Conservation (phyloP, 2,329 filamentous ascomycete genomes). For the Hypoxylon sp. region DNA sequence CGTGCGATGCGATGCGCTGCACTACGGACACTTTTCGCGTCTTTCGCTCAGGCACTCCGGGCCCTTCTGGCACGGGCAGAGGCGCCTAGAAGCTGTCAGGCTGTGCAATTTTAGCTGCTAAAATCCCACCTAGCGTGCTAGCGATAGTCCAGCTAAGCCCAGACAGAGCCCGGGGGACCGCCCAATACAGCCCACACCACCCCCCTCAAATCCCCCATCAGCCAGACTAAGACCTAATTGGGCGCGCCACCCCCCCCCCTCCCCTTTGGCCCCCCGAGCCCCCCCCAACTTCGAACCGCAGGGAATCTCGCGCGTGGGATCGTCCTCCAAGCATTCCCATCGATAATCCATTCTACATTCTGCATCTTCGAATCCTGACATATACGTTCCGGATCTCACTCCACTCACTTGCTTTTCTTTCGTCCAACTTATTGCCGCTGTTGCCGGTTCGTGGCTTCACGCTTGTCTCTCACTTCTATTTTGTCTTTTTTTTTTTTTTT, state of each 20-base stretch:
- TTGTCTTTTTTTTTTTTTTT: slow-evolving; percentile 7
- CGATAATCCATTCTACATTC: slow-evolving; percentile 9
- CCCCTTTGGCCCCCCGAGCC: too few relatives aligned
- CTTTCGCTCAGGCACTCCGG: too few relatives aligned
- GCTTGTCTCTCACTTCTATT: slow-evolving; percentile 16
- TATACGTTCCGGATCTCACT: slow-evolving; percentile 19
- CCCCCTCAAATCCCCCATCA: background rate
- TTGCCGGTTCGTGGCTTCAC: slow-evolving; percentile 16
- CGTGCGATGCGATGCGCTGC: too few relatives aligned
- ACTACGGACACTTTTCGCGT: too few relatives aligned
- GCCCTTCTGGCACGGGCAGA: too few relatives aligned
- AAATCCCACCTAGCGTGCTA: too few relatives aligned
- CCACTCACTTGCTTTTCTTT: slow-evolving; percentile 22
- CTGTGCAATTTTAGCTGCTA: background rate
- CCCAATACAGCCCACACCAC: too few relatives aligned
- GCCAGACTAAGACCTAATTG: slow-evolving; percentile 7
- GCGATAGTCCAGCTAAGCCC: too few relatives aligned
- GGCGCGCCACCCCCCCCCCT: background rate
- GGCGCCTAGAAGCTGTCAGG: background rate
- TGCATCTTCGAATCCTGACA: slow-evolving; percentile 29
- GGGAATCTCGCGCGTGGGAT: slow-evolving; percentile 25
- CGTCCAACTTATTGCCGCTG: slow-evolving; percentile 14
- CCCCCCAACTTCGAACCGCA: background rate
- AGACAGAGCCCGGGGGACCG: too few relatives aligned
- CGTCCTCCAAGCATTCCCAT: slow-evolving; percentile 25